Base-by-base conservation (phyloP, 768 basidiomycete genomes). In the Lactarius deliciosus region DNA sequence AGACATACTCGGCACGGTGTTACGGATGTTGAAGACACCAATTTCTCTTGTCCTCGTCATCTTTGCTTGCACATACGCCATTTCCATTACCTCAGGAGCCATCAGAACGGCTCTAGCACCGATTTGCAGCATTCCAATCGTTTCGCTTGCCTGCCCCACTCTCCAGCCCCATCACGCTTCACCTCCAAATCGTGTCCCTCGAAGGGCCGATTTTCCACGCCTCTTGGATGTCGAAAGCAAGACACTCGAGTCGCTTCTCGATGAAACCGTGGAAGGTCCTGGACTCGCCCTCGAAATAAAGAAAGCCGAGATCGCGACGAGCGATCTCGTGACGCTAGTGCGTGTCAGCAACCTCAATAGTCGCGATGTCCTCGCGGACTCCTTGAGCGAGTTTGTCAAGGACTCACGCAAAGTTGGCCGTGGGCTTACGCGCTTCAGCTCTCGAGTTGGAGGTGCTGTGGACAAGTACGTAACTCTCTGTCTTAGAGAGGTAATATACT, bases 271-370 rank as follows among this genome's bases (percentile, higher is more conserved):
- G 0, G 85, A 87, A 2, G 83, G 85, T 0, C 84, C 87, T 0
- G 80, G 80, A 6, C 73, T 93, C 43, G 84, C 88, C 5, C 73
- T 90, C 54, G 84, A 90, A 63, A 83, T 93, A 69, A 86, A 90
- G 76, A 87, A 86, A 74, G 86, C 89, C 16, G 87, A 92, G 70
- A 86, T 92, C 83, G 91, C 90, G 16, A 89, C 87, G 1, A 78
- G 75, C 28, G 91, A 93, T 73, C 79, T 93, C 60, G 77, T 83
- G 16, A 81, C 84, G 6, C 79, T 90, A 34, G 86, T 92, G 18
- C 81, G 80, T 18, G 76, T 82, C 66, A 92, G 91, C 74, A 78
- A 87, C 18, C 74, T 93, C 72, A 82, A 78, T 65, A 83, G 84
- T 28, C 85, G 79, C 61, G 87, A 90, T n/a, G 65, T 73, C 25